Evolutionary conservation across 1,139 yeast genomes (phyloP).

Genomic region (Candida neerlandica): DNA sequence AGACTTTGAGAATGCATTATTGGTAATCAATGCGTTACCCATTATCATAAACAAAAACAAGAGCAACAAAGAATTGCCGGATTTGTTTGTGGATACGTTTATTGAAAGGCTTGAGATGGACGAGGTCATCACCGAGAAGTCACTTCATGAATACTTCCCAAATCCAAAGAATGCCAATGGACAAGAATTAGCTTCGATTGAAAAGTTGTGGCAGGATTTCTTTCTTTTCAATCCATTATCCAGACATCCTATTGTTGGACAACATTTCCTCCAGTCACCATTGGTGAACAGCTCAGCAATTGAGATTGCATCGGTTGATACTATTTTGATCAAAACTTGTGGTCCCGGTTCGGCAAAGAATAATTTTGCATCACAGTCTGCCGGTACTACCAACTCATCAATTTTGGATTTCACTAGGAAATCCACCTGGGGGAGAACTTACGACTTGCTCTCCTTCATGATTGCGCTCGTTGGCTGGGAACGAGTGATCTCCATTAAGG

Average conservation of each 20-base stretch:
- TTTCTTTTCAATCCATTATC: conserved; percentile 32
- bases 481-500: conserved; percentile 15
- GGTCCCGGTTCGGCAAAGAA: conserved; percentile 33
- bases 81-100: conserved; percentile 32
- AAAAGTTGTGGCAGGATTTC: conserved; percentile 35
- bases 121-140: conserved; percentile 35
- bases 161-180: conserved; percentile 20
- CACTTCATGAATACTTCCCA: conserved; percentile 38
- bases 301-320: conserved; percentile 43
- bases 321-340: conserved; percentile 27
- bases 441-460: conserved; percentile 40
- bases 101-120: conserved; percentile 24
- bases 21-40: conserved; percentile 41
- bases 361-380: conserved; percentile 36
- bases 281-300: conserved; percentile 33
- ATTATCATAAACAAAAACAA: conserved; percentile 20
- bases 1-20: conserved; percentile 35
- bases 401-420: conserved; percentile 36
- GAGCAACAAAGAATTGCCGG: conserved; percentile 22
- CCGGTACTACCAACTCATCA: conserved; percentile 30
- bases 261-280: conserved; percentile 40
- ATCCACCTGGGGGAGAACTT: conserved; percentile 49
- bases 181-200: conserved; percentile 15
- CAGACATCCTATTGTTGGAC: conserved; percentile 43
- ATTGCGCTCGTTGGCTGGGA: conserved; percentile 49